phyloP scores from a whole-genome alignment of 441 rosid species.

The Geranium incanum region DNA sequence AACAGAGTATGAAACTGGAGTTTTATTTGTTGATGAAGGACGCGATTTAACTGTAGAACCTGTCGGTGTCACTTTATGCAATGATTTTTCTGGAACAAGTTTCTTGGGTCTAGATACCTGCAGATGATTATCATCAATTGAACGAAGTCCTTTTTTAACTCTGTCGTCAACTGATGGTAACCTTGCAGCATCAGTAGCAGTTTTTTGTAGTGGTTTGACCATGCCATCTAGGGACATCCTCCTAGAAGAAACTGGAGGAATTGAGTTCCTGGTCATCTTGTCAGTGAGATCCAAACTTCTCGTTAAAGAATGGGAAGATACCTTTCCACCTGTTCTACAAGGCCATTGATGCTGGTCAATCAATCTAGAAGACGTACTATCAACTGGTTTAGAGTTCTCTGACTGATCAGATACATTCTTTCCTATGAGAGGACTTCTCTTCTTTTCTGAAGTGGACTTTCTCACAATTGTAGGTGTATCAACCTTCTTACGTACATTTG shows the following conservation, averaged over 20 bases:
- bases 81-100: slow-evolving; percentile 37
- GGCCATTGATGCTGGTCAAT: slow-evolving; percentile 95
- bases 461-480: slow-evolving; percentile 44
- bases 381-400: slow-evolving; percentile 82
- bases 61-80: slow-evolving; percentile 39
- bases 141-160: slow-evolving; percentile 36
- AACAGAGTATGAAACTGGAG: slow-evolving; percentile 31
- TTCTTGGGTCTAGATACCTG: slow-evolving; percentile 35
- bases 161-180: slow-evolving; percentile 32
- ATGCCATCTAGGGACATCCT: slow-evolving; percentile 40
- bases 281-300: slow-evolving; percentile 57
- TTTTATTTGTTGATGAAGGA: slow-evolving; percentile 47
- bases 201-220: slow-evolving; percentile 46
- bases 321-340: slow-evolving; percentile 58
- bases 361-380: slow-evolving; percentile 52
- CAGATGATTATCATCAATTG: slow-evolving; percentile 40
- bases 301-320: slow-evolving; percentile 40
- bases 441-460: slow-evolving; percentile 73
- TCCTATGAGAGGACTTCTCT: slow-evolving; percentile 68
- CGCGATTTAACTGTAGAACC: slow-evolving; percentile 36
- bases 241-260: slow-evolving; percentile 35
- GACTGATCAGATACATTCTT: slow-evolving; percentile 66
- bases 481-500: slow-evolving; percentile 61
- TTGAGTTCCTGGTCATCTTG: slow-evolving; percentile 34
- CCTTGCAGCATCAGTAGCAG: slow-evolving; percentile 44